Evolutionary conservation across 2,329 filamentous ascomycete species (phyloP).

Genomic region (Fusarium subtropicale): DNA sequence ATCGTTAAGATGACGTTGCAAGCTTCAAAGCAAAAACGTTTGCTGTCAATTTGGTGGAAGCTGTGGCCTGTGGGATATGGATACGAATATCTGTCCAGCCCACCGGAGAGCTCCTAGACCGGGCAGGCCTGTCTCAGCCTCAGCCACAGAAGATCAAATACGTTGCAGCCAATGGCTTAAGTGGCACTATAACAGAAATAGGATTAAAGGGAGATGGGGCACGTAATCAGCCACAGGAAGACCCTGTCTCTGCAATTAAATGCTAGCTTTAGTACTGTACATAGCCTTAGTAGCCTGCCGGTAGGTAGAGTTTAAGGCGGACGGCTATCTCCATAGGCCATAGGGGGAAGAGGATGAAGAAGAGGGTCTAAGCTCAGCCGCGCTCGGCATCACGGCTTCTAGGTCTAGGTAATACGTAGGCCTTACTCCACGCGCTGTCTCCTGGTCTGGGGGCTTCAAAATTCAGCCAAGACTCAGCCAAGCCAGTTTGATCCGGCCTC

Average conservation of each 20-base stretch:
- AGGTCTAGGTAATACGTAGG: constrained; percentile 43
- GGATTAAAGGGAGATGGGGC: constrained; percentile 28
- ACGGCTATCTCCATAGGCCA: constrained; percentile 36
- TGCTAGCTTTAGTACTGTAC: background rate
- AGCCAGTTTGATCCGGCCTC: constrained; percentile 27
- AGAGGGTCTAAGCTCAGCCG: constrained; percentile 44
- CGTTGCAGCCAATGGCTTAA: constrained; percentile 16
- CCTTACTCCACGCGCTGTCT: constrained; percentile 45
- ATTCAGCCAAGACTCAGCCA: constrained; percentile 36
- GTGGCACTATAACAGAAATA: constrained; percentile 6
- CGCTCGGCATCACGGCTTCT: constrained; percentile 48
- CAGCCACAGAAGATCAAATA: constrained; percentile 20
- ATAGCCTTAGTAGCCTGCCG: background rate
- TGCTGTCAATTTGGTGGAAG: constrained; percentile 19
- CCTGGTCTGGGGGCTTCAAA: constrained; percentile 31
- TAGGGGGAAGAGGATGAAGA: constrained; percentile 27
- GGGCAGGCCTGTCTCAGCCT: constrained; percentile 17
- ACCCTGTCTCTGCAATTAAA: constrained; percentile 37
- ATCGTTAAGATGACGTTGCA: constrained; percentile 7
- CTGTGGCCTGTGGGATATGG: constrained; percentile 27
- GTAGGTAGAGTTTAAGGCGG: constrained; percentile 14
- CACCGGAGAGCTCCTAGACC: constrained; percentile 30
- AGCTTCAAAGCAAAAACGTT: constrained; percentile 1
- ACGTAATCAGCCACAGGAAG: constrained; percentile 41
- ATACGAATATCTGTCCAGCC: constrained; percentile 38